These are phyloP conservation scores for Acacia concinna DNA, from an alignment of 331 rosid genomes.

Conservation along the genomic window DNA sequence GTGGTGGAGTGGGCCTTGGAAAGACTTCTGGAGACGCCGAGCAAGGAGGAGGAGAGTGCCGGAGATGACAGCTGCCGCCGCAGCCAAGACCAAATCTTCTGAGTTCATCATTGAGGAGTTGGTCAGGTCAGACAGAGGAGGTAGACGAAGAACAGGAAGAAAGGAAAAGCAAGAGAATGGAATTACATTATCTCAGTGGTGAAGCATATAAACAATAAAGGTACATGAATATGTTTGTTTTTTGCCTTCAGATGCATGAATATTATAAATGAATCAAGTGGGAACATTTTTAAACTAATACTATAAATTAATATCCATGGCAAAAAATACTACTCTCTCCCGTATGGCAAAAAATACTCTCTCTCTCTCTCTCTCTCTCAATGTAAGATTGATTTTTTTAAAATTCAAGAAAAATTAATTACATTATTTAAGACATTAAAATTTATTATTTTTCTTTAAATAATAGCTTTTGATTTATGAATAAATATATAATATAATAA, in stretches of 20 bases:
- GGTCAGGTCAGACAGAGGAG: background rate
- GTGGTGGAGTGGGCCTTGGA: constrained; percentile 42
- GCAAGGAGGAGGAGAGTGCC: constrained; percentile 87
- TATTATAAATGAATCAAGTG: background rate
- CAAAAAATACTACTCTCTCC: no score
- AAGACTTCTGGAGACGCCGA: constrained; percentile 58
- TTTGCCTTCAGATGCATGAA: no score
- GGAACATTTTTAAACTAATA: background rate
- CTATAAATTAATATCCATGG: no score
- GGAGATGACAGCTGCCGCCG: constrained; percentile 95
- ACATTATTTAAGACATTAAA: no score
- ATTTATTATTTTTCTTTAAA: no score
- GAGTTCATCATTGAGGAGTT: constrained; percentile 68
- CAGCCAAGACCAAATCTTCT: constrained; percentile 76
- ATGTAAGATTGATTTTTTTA: no score
- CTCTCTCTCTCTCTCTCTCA: no score
- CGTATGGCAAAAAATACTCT: no score
- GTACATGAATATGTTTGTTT: background rate
- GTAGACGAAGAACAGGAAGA: background rate
- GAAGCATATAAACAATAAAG: background rate
- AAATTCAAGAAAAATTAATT: no score
- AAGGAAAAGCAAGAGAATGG: background rate
- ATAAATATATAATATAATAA: no score
- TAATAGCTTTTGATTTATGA: no score
- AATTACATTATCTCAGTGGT: background rate